phyloP scores from a whole-genome alignment of 176 grass and related monocot species.

The Panicum miliaceum region DNA sequence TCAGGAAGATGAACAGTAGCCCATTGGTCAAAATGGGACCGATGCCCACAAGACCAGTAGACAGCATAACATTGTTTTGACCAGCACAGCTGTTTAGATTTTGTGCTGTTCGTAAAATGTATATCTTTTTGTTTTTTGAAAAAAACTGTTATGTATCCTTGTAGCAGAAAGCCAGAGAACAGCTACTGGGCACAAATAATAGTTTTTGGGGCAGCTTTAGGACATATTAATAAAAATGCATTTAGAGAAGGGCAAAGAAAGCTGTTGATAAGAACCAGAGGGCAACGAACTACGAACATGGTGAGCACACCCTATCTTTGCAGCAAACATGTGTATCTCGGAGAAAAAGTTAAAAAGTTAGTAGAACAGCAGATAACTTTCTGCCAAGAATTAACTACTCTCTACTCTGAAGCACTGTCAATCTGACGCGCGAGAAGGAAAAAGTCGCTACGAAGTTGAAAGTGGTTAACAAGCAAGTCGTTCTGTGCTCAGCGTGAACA shows the following conservation, averaged over 20 bases:
- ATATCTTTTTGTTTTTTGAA: not conserved
- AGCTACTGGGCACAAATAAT: constrained; percentile 3
- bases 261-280: constrained; percentile 35
- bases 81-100: constrained; percentile 23
- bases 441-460: not conserved
- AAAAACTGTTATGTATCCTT: not conserved
- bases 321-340: constrained; percentile 29
- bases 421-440: not conserved
- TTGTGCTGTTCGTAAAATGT: not conserved
- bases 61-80: not conserved
- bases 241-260: constrained; percentile 19
- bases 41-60: not conserved
- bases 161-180: constrained; percentile 42
- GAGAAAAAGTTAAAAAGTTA: not conserved
- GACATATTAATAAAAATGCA: not conserved
- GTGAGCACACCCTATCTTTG: constrained; percentile 30
- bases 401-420: not conserved
- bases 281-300: constrained; percentile 45
- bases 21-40: constrained; percentile 7
- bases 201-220: constrained; percentile 31
- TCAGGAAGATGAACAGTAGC: constrained; percentile 10
- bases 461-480: not conserved
- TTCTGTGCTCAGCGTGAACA: not conserved
- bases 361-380: not conserved
- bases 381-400: constrained; percentile 27